Evolutionary conservation across 495 filamentous ascomycete genomes (phyloP).

Genomic region (Penicillium herquei): DNA sequence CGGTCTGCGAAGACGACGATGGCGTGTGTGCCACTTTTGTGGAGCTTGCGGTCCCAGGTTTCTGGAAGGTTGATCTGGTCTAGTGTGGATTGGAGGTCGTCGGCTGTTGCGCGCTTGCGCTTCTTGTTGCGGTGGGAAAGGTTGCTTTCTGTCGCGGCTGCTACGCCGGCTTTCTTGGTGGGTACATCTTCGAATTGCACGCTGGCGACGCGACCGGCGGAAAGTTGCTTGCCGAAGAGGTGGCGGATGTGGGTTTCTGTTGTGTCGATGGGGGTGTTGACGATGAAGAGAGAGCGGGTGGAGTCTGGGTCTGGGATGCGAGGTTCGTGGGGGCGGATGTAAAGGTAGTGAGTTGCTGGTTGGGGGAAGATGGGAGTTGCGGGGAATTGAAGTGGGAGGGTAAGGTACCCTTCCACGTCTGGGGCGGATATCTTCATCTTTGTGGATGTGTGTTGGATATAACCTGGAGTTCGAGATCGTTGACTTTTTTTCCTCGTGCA

Average conservation of each 20-base stretch:
- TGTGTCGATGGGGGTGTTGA: conserved; percentile 84
- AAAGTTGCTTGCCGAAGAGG: conserved; percentile 67
- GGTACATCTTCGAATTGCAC: conserved; percentile 66
- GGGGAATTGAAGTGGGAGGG: conserved; percentile 59
- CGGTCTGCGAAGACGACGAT: conserved; percentile 81
- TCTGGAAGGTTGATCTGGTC: conserved; percentile 56
- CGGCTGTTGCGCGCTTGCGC: conserved; percentile 58
- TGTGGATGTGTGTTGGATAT: conserved; percentile 12
- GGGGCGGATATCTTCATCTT: conserved; percentile 40
- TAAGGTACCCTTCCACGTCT: conserved; percentile 47
- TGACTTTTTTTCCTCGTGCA: neutral
- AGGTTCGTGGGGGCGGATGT: conserved; percentile 77
- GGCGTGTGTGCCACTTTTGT: conserved; percentile 70
- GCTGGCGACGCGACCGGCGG: conserved; percentile 71
- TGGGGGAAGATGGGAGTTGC: conserved; percentile 55
- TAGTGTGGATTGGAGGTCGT: conserved; percentile 52
- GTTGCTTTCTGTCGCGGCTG: conserved; percentile 24
- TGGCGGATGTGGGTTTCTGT: conserved; percentile 72
- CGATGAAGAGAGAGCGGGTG: conserved; percentile 75
- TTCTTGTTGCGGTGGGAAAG: conserved; percentile 52
- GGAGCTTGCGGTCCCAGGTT: conserved; percentile 74
- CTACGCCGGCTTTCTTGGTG: conserved; percentile 36
- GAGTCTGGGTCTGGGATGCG: conserved; percentile 71
- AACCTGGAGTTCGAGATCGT: neutral
- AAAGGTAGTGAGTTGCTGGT: conserved; percentile 76